Base-by-base conservation (phyloP, 2,329 filamentous ascomycete species). In the Simplicillium sp. region DNA sequence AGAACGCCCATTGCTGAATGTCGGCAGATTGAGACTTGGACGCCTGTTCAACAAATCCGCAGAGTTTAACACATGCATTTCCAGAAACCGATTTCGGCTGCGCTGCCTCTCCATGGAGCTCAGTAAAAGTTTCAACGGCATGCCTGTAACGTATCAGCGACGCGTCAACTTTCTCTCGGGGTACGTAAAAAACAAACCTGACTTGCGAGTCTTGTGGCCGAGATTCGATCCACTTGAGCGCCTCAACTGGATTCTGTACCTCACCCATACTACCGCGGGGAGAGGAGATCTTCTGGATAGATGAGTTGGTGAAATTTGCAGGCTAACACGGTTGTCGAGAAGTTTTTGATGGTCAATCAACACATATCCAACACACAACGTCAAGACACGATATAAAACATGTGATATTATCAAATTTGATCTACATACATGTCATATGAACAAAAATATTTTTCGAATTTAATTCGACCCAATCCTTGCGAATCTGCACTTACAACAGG, bases 11-110 rank as follows among this genome's bases (percentile, higher is more conserved):
- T 9, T 51, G 47, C 36, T 54, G 60, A 28, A 80, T 52, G 4
- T 48, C 42, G 18, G 58, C 45, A 9, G 67, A 65, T 12, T 52
- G 47, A 3, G 77, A 76, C 48, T 68, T 74, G 46, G 67, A 69
- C 39, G 73, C 73, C 44, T 75, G 70, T 51, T 80, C 75, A 44
- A 81, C 67, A 46, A 81, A 80, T 28, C 76, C 73, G 47, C 75
- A 80, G 15, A 82, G 67, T 52, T 73, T 76, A 46, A 74, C 51
- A 47, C 56, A 80, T 12, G 73, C 69, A 50, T 77, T 71, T 11
- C 73, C 74, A 4, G 73, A 78, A 18, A 66, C 63, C 40, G 71
- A 68, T 39, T 70, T 71, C 11, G 75, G 73, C 50, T 74, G 70
- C 9, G 67, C 64, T 20, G 74, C 72, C 43, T 64, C 63, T 13